phyloP scores from a whole-genome alignment of 495 filamentous ascomycete genomes.

The Coniosporium apollinis region DNA sequence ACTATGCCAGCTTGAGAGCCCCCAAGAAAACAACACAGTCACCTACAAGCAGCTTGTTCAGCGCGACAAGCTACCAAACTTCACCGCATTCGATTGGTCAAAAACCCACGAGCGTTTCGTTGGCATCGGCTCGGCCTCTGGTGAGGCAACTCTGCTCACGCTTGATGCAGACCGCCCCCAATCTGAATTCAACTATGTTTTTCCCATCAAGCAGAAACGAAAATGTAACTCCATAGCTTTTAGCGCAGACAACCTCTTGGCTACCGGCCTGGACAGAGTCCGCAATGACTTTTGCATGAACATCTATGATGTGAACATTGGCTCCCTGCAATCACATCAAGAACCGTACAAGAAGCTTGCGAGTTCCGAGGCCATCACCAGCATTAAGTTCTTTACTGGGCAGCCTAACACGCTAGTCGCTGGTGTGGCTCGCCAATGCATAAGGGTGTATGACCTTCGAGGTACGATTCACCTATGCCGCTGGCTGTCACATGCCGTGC shows the following conservation, averaged over 20 bases:
- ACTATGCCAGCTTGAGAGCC: constrained; percentile 53
- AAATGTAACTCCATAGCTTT: constrained; percentile 88
- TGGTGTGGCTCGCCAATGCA: constrained; percentile 68
- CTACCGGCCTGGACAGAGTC: constrained; percentile 77
- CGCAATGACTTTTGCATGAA: constrained; percentile 87
- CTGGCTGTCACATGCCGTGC: too few relatives aligned
- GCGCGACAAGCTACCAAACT: constrained; percentile 63
- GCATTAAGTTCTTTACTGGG: constrained; percentile 77
- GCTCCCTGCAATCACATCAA: constrained; percentile 24
- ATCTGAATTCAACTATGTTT: constrained; percentile 38
- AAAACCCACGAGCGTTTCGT: constrained; percentile 58
- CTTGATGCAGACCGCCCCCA: constrained; percentile 46
- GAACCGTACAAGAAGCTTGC: constrained; percentile 60
- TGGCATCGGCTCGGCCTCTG: constrained; percentile 69
- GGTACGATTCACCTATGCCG: too few relatives aligned
- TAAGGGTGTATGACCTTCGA: constrained; percentile 82
- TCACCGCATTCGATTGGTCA: constrained; percentile 94
- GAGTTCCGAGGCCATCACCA: constrained; percentile 72
- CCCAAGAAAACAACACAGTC: constrained; percentile 36
- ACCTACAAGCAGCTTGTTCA: constrained; percentile 53
- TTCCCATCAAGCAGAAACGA: constrained; percentile 69
- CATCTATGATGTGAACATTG: constrained; percentile 75
- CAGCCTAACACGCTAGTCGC: constrained; percentile 69
- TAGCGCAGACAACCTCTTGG: constrained; percentile 58
- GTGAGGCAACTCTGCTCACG: constrained; percentile 66